Percentiles rank a stretch among this genome's conserved stretches.
Conservation (phyloP, 768 basidiomycete genomes). For the Pholiota molesta region DNA sequence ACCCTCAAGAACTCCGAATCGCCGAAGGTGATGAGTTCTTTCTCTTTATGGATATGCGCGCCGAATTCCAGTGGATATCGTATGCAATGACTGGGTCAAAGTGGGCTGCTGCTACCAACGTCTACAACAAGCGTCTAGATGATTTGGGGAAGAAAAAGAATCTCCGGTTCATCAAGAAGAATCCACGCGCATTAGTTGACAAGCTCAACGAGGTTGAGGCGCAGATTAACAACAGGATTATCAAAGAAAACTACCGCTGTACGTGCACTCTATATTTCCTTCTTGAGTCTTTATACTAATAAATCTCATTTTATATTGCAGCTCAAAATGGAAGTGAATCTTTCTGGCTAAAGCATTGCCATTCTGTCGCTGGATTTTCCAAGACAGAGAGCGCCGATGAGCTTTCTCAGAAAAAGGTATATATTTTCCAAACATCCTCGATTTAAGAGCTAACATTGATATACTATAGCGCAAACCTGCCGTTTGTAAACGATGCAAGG, state of each 20-base stretch:
- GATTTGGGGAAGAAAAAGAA: not conserved
- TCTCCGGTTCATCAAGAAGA: not conserved
- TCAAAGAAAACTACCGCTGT: slow-evolving; percentile 1
- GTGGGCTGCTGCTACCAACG: slow-evolving; percentile 2
- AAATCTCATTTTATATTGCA: no score
- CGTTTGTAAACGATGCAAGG: no score
- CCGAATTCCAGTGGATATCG: slow-evolving; percentile 8
- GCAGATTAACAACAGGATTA: not conserved
- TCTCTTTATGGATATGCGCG: slow-evolving; percentile 15
- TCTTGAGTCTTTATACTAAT: no score
- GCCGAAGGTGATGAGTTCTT: slow-evolving; percentile 5
- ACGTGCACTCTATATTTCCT: not conserved
- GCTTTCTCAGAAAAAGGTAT: no score
- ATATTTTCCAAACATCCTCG: no score
- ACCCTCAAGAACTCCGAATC: slow-evolving; percentile 1
- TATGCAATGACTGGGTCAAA: slow-evolving; percentile 9
- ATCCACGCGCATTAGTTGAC: slow-evolving; percentile 6
- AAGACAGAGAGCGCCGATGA: no score
- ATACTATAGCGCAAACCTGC: no score
- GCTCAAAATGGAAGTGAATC: no score
- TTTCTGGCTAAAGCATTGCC: no score
- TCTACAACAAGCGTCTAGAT: not conserved
- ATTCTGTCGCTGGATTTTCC: no score
- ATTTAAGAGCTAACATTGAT: no score
- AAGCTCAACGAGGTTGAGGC: slow-evolving; percentile 12